Base-by-base conservation (phyloP, 805 yeast species). In the Yarrowia keelungensis region DNA sequence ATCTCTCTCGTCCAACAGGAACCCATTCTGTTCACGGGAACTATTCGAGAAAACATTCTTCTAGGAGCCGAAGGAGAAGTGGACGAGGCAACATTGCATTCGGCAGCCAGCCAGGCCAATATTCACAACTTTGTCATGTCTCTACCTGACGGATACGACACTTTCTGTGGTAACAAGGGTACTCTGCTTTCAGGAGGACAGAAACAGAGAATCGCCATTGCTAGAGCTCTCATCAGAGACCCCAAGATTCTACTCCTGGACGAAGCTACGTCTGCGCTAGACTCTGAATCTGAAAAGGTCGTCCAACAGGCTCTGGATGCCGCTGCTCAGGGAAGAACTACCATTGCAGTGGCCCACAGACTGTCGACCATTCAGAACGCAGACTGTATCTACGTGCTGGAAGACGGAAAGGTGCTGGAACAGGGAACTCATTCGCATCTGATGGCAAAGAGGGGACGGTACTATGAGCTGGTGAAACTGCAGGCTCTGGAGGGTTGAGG, bases 261-360 rank as follows among this genome's bases (percentile, higher is more conserved):
- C 73, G 93, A 89, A 73, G 89, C 90, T 4, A 86, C 90, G 0
- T 85, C 89, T 2, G 89, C 90, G 0, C 77, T 86, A 41, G 89
- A 87, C 74, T 82, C 83, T 74, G 89, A 86, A 74, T 90, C 97
- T 0, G 97, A 91, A 77, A 82, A 88, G 47, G 86, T 86, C 73
- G 91, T 91, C 69, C 97, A 92, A 77, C 73, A 79, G 10, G 91
- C 97, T 5, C 86, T 89, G 69, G 84, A 83, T 36, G 81, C 79
- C 14, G 94, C 91, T 71, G 90, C 92, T 71, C 72, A 79, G 47
- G 83, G 88, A 49, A 88, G 97, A 74, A 91, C 97, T 2, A 88
- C 92, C 47, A 80, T 91, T 72, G 91, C 96, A 72, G 90, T 91
- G 77, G 97, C 97, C 5, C 97, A 91, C 78, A 81, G 97, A 72